A percentile compares a stretch with the other conserved stretches of the same genome.
These are phyloP conservation scores for Mallotus repandus DNA, from an alignment of 441 rosid genomes.

Conservation along the genomic window DNA sequence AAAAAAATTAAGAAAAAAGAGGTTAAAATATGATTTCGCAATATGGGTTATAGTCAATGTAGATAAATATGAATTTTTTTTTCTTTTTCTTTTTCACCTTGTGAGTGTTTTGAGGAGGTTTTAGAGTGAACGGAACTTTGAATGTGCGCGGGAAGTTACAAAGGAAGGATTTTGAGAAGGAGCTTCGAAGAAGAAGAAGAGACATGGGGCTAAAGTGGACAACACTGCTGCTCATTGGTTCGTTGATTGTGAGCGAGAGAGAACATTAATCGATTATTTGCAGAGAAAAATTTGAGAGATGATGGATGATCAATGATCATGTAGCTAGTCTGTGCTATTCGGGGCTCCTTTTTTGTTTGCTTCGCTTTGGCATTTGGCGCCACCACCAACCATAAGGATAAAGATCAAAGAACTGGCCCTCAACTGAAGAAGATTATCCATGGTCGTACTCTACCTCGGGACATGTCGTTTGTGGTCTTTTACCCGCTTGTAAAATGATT, in stretches of 20 bases:
- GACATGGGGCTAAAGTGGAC: conserved; percentile 31
- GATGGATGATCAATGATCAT: no score
- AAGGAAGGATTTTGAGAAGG: conserved; percentile 35
- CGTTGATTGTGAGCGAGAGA: conserved; percentile 29
- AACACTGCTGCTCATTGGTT: background rate
- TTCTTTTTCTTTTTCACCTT: conserved; percentile 16
- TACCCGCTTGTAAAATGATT: no score
- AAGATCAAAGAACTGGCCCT: no score
- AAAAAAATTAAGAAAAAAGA: background rate
- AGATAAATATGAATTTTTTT: conserved; percentile 13
- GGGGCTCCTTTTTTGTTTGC: no score
- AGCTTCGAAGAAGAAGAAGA: conserved; percentile 17
- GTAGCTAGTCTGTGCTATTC: no score
- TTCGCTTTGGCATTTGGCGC: no score
- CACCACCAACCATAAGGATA: no score
- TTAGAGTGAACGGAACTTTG: conserved; percentile 18
- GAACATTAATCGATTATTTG: background rate
- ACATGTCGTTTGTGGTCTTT: no score
- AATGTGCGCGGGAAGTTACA: conserved; percentile 33
- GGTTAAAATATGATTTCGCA: background rate
- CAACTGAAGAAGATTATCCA: background rate
- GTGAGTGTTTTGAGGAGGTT: conserved; percentile 19
- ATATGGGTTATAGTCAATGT: background rate
- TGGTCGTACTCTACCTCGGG: background rate
- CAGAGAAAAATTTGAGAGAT: background rate